Evolutionary conservation across 805 yeast species (phyloP), one percentile per base, ranked within the genome.

Genomic region (Metschnikowia lochheadii): DNA sequence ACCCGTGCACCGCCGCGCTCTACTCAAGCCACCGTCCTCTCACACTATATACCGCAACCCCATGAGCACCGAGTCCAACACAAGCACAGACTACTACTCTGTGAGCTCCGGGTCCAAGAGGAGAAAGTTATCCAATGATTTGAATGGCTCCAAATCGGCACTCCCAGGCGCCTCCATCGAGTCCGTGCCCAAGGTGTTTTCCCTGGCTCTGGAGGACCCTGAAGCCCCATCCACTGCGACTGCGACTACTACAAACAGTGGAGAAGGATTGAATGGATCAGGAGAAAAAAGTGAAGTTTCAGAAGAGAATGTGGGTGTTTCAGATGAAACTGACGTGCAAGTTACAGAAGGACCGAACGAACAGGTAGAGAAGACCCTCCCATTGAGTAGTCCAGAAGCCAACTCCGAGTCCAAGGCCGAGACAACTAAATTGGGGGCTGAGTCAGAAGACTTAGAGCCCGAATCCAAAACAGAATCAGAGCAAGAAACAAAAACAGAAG

Each of bases 1-100:
- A 42, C 38, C 45, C 45, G 45, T 42, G 15, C 45, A 42, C 38
- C 45, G 5, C n/a, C 45, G 45, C 37, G n/a, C 38, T 33, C 5
- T 5, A 15, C 31, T n/a, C 6, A 32, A 14, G 26, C 15, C 31
- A 32, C 20, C 21, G 2, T n/a, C 37, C 33, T 14, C 31, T 20
- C 45, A 3, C 17, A 14, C 14, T 29, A 7, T 17, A 6, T 10
- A 15, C 44, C 44, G 35, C 34, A 41, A 15, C 43, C 43, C 45
- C 31, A 42, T 42, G 45, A 42, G 45, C 38, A 21, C 18, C 18
- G 45, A 42, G 45, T 32, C 36, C n/a, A 32, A 32, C 13, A 17
- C 45, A 32, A 18, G 20, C 18, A 6, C 45, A n/a, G 45, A 42
- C 26, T 42, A 42, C 45, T 34, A 34, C 31, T 42, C 45, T 4